Base-by-base conservation (phyloP, 176 grass and related monocot genomes). In the Oryza australiensis region DNA sequence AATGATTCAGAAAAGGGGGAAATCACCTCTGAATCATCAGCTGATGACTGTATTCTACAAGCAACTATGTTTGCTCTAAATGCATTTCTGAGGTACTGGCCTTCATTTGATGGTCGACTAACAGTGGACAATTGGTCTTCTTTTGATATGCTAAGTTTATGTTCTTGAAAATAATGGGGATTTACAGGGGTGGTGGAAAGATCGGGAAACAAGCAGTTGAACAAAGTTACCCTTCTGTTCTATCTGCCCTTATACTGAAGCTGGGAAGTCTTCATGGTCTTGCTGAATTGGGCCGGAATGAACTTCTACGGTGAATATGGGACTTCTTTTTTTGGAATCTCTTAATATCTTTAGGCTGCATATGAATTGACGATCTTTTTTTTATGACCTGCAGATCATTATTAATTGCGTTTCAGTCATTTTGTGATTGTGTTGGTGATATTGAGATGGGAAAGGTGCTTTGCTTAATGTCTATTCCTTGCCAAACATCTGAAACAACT, bases 391-490 rank as follows among this genome's bases (percentile, higher is more conserved):
- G 72, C 82, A 98, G 95, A 77, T 80, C 80, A 13, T 84, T 98
- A 79, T 83, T 98, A 85, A 88, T 90, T 66, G 90, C 95, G 69
- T 94, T 98, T 91, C 90, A 94, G 79, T 94, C 95, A 83, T 98
- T 98, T 82, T 98, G 95, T 70, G 95, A 98, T 68, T 98, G 92
- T 79, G 91, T 94, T 82, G 95, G 92, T 9, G 92, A 98, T 80
- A 85, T 91, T 70, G 92, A 98, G 86, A 94, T 98, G 92, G 92
- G 92, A 66, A 98, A 98, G 95, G 95, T 90, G 66, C 24, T 79
- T 82, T 74, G 43, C 82, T 68, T 59, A 75, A 62, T 41, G 65
- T 26, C 24, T 60, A 49, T 84, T 67, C 66, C 43, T 76, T 88
- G 22, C 38, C 57, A 91, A 59, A 64, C 67, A 57, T 67, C 26